phyloP scores from a whole-genome alignment of 495 filamentous ascomycete species.

The Bacidia gigantensis region DNA sequence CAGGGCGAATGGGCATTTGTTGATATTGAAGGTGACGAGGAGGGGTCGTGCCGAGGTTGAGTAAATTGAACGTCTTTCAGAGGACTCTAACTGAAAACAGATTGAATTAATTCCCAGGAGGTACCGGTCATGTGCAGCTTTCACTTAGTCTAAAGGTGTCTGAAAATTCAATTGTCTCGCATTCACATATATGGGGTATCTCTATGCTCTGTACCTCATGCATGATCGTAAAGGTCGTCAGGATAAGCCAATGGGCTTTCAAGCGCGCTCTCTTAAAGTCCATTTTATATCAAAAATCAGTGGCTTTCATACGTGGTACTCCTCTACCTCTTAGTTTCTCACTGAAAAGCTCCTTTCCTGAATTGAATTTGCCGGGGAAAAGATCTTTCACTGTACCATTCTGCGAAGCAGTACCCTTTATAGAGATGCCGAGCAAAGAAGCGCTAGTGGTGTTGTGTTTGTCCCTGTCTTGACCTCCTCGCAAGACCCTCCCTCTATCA shows the following conservation, averaged over 20 bases:
- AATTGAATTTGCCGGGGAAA: slow-evolving; percentile 57
- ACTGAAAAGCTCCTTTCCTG: slow-evolving; percentile 58
- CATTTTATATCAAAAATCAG: neutral
- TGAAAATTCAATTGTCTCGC: no score
- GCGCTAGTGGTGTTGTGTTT: slow-evolving; percentile 43
- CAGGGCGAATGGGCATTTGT: neutral
- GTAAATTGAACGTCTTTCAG: no score
- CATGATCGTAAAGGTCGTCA: neutral
- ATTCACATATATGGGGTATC: slow-evolving; percentile 3
- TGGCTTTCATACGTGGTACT: slow-evolving; percentile 31
- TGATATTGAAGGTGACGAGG: no score
- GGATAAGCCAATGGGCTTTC: neutral
- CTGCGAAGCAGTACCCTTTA: slow-evolving; percentile 42
- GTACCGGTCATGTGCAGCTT: no score
- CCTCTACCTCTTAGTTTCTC: slow-evolving; percentile 39
- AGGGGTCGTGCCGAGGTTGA: neutral
- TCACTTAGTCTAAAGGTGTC: no score
- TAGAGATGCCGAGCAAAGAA: slow-evolving; percentile 43
- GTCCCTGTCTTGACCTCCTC: slow-evolving; percentile 20
- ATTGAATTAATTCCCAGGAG: no score
- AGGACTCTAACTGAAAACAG: no score
- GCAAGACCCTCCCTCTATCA: slow-evolving; percentile 14
- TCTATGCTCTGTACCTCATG: neutral
- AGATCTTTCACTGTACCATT: slow-evolving; percentile 43
- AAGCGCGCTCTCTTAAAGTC: no score